These are phyloP conservation scores for Ophiostoma ips DNA, from an alignment of 2,329 filamentous ascomycete genomes.

Conservation along the genomic window DNA sequence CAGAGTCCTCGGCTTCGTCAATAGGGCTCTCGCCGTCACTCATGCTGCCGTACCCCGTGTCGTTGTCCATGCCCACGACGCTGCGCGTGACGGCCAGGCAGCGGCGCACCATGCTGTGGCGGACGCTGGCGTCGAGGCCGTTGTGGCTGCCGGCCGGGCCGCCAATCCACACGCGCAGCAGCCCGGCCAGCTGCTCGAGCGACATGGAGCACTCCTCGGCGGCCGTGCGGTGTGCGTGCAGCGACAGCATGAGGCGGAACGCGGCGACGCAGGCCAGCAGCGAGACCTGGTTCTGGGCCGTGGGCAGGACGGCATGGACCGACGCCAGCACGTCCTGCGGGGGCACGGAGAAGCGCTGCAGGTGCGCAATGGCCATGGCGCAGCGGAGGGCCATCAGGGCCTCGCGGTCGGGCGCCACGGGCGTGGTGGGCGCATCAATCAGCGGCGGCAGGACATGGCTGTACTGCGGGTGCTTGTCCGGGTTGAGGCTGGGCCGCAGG, in stretches of 20 bases:
- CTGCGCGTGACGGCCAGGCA: slow-evolving; percentile 43
- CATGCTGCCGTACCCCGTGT: slow-evolving; percentile 45
- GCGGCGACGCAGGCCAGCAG: slow-evolving; percentile 46
- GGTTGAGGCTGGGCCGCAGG: slow-evolving; percentile 28
- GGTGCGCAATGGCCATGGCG: slow-evolving; percentile 46
- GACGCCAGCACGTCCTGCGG: slow-evolving; percentile 31
- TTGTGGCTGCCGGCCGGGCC: slow-evolving; percentile 35
- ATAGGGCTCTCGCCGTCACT: slow-evolving; percentile 30
- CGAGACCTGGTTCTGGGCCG: slow-evolving; percentile 24
- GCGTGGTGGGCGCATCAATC: slow-evolving; percentile 29
- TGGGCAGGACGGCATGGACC: slow-evolving; percentile 34
- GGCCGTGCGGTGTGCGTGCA: slow-evolving; percentile 33
- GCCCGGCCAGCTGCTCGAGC: slow-evolving; percentile 43
- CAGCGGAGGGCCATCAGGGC: slow-evolving; percentile 44
- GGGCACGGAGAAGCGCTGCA: slow-evolving; percentile 30
- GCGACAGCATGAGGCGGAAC: slow-evolving; percentile 42
- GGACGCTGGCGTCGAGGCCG: slow-evolving; percentile 36
- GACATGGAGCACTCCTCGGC: slow-evolving; percentile 32
- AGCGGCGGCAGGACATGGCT: slow-evolving; percentile 25
- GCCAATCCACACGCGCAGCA: slow-evolving; percentile 47
- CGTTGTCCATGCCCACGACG: slow-evolving; percentile 44
- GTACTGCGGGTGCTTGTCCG: slow-evolving; percentile 20
- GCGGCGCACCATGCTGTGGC: slow-evolving; percentile 38
- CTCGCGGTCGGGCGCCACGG: slow-evolving; percentile 33
- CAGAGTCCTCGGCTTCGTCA: background rate